A percentile compares a stretch with the other conserved stretches of the same genome.
Evolutionary conservation across 768 basidiomycete genomes (phyloP).

Genomic region (Panus rudis): DNA sequence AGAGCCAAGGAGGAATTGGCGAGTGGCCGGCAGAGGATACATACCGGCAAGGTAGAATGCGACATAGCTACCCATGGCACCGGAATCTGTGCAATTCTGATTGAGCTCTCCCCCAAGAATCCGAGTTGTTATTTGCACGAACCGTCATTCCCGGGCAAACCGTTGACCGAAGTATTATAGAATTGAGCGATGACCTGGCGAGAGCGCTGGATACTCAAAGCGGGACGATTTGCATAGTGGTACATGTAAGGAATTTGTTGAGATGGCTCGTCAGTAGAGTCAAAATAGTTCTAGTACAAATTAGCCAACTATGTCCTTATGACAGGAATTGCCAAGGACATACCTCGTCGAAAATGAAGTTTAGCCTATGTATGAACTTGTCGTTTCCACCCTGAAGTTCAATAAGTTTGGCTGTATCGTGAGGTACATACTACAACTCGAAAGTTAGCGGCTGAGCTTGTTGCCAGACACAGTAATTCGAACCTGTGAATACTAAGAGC

Average conservation of each 20-base stretch:
- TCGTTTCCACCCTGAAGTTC: slow-evolving; percentile 51
- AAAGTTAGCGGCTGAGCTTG: slow-evolving; percentile 3
- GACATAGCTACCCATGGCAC: slow-evolving; percentile 57
- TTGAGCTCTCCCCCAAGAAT: background rate
- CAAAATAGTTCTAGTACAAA: slow-evolving; percentile 44
- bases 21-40: slow-evolving; percentile 58
- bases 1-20: slow-evolving; percentile 52
- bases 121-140: slow-evolving; percentile 8
- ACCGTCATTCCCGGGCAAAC: slow-evolving; percentile 65
- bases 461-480: background rate
- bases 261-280: slow-evolving; percentile 57
- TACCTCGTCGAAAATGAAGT: slow-evolving; percentile 53
- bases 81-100: slow-evolving; percentile 11
- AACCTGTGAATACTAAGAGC: too few species aligned
- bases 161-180: slow-evolving; percentile 50
- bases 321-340: background rate
- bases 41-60: slow-evolving; percentile 53
- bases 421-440: slow-evolving; percentile 49
- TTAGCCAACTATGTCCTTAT: background rate
- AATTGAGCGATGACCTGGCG: slow-evolving; percentile 47
- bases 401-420: slow-evolving; percentile 57
- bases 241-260: slow-evolving; percentile 69
- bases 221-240: slow-evolving; percentile 57
- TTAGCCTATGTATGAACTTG: slow-evolving; percentile 45
- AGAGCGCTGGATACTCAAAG: slow-evolving; percentile 49